A percentile compares a stretch with the other conserved stretches of the same genome.
phyloP scores from a whole-genome alignment of 2,329 filamentous ascomycete genomes.

The Fusarium pseudocircinatum region DNA sequence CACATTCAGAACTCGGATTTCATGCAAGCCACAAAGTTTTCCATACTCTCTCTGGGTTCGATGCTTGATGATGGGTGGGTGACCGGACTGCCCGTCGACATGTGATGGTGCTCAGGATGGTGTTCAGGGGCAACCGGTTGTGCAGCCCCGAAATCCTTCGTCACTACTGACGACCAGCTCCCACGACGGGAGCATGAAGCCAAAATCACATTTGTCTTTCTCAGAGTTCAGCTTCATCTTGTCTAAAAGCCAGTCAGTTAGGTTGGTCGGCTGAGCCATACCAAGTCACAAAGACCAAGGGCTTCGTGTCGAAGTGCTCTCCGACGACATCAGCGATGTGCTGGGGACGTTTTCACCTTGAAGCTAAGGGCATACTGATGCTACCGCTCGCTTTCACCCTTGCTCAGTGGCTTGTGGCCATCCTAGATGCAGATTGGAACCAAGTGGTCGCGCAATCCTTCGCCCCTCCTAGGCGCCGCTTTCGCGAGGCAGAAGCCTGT shows the following conservation, averaged over 20 bases:
- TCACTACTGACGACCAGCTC: accelerated
- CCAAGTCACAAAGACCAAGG: too few relatives aligned
- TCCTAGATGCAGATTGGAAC: neutral
- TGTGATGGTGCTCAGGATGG: neutral
- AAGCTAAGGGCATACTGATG: neutral
- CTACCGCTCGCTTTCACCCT: neutral
- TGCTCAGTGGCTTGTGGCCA: neutral
- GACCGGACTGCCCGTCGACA: neutral
- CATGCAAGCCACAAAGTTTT: neutral
- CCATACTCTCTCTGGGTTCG: accelerated
- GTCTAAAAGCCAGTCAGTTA: accelerated
- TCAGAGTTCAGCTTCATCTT: accelerated
- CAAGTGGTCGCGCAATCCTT: neutral
- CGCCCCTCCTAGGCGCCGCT: too few relatives aligned
- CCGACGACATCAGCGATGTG: too few relatives aligned
- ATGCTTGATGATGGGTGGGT: neutral
- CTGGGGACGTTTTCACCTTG: too few relatives aligned
- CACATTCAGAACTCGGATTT: too few relatives aligned
- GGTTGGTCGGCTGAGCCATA: accelerated
- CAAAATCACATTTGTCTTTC: neutral
- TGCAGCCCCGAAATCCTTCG: neutral
- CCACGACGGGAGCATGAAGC: accelerated
- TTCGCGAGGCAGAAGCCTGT: neutral
- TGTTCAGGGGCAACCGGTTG: neutral
- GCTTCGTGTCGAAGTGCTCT: accelerated